These are phyloP conservation scores for Coriolopsis trogii DNA, from an alignment of 1,284 basidiomycete genomes.

Conservation along the genomic window DNA sequence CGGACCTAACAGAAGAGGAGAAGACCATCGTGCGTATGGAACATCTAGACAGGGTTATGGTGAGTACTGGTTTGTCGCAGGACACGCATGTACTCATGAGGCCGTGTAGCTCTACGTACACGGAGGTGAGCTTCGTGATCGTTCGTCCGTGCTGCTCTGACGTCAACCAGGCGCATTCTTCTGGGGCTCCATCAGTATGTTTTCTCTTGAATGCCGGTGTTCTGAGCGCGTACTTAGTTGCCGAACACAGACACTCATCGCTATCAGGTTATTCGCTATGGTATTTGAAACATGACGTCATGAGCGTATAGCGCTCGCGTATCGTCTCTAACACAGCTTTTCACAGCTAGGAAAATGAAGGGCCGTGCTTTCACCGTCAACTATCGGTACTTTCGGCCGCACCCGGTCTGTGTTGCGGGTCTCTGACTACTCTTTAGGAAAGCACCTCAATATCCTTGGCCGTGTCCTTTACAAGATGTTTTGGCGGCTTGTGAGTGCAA, in stretches of 20 bases:
- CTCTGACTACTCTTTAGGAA: slow-evolving; percentile 43
- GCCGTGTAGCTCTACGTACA: slow-evolving; percentile 69
- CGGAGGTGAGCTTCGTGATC: slow-evolving; percentile 47
- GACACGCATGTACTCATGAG: not conserved
- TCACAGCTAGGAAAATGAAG: slow-evolving; percentile 67
- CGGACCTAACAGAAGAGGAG: slow-evolving; percentile 42
- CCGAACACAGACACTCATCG: slow-evolving; percentile 63
- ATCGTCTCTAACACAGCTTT: not conserved
- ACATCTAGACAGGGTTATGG: slow-evolving; percentile 58
- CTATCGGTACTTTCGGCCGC: slow-evolving; percentile 43
- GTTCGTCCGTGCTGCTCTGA: not conserved
- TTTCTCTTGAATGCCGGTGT: not conserved
- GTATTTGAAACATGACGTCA: slow-evolving; percentile 33
- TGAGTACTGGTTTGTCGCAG: slow-evolving; percentile 26
- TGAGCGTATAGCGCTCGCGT: not conserved
- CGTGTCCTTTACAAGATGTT: slow-evolving; percentile 82
- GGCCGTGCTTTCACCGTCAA: slow-evolving; percentile 71
- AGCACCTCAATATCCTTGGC: slow-evolving; percentile 88
- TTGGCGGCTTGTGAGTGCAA: slow-evolving; percentile 65
- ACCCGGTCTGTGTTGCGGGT: not conserved
- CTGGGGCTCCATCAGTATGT: slow-evolving; percentile 67
- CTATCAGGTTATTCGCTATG: slow-evolving; percentile 65
- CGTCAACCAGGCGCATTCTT: slow-evolving; percentile 55
- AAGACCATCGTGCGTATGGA: slow-evolving; percentile 55
- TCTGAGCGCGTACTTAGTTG: not conserved